These are phyloP conservation scores for Hordeum pubiflorum DNA, from an alignment of 202 grass and related monocot genomes.

Conservation along the genomic window DNA sequence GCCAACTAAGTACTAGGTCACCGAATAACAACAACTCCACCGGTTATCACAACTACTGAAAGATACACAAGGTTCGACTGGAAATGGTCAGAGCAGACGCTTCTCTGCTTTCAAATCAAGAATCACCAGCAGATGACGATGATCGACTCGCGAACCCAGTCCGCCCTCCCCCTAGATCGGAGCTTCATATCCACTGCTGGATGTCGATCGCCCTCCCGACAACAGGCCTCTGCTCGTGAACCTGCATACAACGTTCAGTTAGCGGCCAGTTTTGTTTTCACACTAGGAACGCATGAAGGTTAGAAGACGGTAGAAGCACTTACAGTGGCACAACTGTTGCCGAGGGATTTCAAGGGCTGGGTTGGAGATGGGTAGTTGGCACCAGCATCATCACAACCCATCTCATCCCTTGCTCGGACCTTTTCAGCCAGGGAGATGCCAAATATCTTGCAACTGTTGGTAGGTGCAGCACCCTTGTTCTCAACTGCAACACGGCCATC, in stretches of 20 bases:
- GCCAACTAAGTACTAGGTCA: constrained; percentile 21
- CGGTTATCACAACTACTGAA: constrained; percentile 11
- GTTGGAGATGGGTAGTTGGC: constrained; percentile 27
- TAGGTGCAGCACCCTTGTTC: constrained; percentile 18
- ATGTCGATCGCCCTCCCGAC: constrained; percentile 59
- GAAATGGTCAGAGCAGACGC: neutral
- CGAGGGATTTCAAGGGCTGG: constrained; percentile 44
- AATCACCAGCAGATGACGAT: constrained; percentile 21
- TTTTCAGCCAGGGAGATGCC: constrained; percentile 60
- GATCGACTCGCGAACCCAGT: neutral
- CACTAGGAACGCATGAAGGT: constrained; percentile 5
- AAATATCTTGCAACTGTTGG: constrained; percentile 67
- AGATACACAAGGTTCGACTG: constrained; percentile 26
- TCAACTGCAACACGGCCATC: constrained; percentile 10
- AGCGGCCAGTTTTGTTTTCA: neutral
- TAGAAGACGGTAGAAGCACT: constrained; percentile 5
- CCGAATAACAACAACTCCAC: constrained; percentile 25
- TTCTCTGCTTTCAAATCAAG: neutral
- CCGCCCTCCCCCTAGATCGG: constrained; percentile 7
- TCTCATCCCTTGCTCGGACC: constrained; percentile 35
- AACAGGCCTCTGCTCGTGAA: constrained; percentile 70
- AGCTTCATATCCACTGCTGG: constrained; percentile 48
- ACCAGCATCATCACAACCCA: constrained; percentile 27
- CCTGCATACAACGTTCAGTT: constrained; percentile 29
- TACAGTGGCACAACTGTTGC: constrained; percentile 48